Percentiles rank a stretch among this genome's conserved stretches.
Evolutionary conservation across 108 stramenopile genomes (phyloP).

Genomic region (Thalassiosira profunda): DNA sequence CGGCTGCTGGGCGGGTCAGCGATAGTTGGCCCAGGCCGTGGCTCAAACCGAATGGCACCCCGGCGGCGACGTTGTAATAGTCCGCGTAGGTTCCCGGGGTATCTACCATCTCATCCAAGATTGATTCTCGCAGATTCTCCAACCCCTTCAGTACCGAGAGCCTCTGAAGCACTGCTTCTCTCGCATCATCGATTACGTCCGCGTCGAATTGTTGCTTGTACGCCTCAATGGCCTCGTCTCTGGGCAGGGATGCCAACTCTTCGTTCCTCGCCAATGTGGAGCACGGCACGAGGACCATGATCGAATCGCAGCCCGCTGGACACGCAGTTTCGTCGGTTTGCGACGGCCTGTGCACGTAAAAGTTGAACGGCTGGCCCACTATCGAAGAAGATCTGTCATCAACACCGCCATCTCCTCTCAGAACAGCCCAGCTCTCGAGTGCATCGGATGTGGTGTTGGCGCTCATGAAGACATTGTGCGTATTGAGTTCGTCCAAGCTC

Average conservation of each 20-base stretch:
- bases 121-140: conserved; percentile 41
- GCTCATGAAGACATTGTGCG: conserved; percentile 91
- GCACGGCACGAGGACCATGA: conserved; percentile 90
- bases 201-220: conserved; percentile 77
- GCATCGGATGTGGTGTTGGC: conserved; percentile 54
- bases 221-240: conserved; percentile 54
- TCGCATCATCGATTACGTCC: conserved; percentile 25
- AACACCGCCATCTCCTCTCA: conserved; percentile 38
- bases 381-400: too few species aligned
- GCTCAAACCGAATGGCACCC: conserved; percentile 83
- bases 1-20: conserved; percentile 57
- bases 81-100: conserved; percentile 83
- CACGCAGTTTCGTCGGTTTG: conserved; percentile 81
- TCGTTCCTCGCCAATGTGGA: conserved; percentile 42
- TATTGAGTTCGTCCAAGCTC: conserved; percentile 62
- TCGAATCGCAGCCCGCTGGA: conserved; percentile 80
- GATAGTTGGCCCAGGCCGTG: conserved; percentile 85
- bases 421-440: conserved; percentile 63
- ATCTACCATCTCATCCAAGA: conserved; percentile 77
- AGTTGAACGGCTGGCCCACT: conserved; percentile 71
- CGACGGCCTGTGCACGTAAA: conserved; percentile 88
- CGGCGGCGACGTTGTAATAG: conserved; percentile 74
- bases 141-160: conserved; percentile 59
- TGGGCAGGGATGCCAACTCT: conserved; percentile 42
- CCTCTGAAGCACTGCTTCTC: conserved; percentile 63